Conservation (phyloP, 2,329 filamentous ascomycete genomes). For the Fusarium sp. region DNA sequence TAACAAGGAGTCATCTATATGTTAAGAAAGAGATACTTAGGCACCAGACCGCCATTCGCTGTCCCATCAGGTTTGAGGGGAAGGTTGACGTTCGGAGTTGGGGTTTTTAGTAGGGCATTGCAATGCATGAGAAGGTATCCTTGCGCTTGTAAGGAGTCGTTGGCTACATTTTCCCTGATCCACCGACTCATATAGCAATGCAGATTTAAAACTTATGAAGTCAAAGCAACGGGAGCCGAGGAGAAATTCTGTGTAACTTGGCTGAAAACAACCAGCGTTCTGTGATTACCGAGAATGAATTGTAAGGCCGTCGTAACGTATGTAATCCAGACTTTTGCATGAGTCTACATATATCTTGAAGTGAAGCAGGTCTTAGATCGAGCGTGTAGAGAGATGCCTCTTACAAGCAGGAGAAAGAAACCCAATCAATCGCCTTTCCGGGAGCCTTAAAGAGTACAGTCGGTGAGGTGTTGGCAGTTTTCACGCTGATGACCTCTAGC, state of each 20-base stretch:
- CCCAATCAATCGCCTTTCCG: not conserved
- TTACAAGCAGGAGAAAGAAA: not conserved
- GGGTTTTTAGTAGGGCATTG: not conserved
- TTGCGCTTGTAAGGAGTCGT: not conserved
- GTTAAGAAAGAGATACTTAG: not conserved
- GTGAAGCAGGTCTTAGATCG: not conserved
- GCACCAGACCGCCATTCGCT: slow-evolving; percentile 27
- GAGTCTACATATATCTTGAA: not conserved
- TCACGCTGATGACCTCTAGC: not conserved
- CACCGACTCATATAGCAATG: not conserved
- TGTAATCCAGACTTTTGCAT: not conserved
- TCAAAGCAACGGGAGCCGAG: slow-evolving; percentile 26
- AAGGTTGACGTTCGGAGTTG: not conserved
- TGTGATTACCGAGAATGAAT: not conserved
- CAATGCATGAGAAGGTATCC: not conserved
- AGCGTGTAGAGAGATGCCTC: slow-evolving; percentile 4
- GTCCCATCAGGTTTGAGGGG: not conserved
- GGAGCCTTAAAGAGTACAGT: not conserved
- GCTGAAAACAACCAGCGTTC: not conserved
- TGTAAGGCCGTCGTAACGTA: not conserved
- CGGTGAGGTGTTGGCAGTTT: not conserved
- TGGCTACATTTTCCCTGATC: not conserved
- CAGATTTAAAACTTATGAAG: not conserved
- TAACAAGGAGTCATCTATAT: not conserved
- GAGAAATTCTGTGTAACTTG: slow-evolving; percentile 14